Evolutionary conservation across 768 basidiomycete genomes (phyloP).

Genomic region (Kwoniella europaea): DNA sequence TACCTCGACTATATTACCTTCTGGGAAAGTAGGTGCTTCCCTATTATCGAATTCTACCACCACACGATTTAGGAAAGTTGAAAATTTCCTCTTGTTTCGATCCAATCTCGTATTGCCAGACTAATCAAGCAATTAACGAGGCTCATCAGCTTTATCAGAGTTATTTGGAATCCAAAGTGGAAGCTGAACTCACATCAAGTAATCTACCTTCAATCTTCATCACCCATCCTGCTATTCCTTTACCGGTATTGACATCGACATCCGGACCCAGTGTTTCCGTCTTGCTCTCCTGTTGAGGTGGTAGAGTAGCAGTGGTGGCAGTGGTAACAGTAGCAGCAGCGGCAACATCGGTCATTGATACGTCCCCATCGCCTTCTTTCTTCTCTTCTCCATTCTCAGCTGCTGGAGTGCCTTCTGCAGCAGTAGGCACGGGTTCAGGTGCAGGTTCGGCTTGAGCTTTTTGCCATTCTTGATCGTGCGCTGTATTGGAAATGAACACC

Average conservation of each 20-base stretch:
- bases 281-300: constrained; percentile 1
- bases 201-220: constrained; percentile 85
- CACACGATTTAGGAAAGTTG: constrained; percentile 80
- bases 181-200: constrained; percentile 61
- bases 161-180: not conserved
- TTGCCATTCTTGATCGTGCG: constrained; percentile 86
- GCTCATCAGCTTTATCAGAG: not conserved
- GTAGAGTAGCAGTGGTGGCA: not conserved
- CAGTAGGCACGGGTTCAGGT: constrained; percentile 37
- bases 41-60: constrained; percentile 80
- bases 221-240: constrained; percentile 87
- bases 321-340: not conserved
- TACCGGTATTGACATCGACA: constrained; percentile 76
- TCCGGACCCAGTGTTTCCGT: constrained; percentile 12
- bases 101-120: constrained; percentile 55
- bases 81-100: constrained; percentile 70
- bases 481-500: constrained; percentile 84
- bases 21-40: constrained; percentile 77
- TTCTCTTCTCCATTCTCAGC: constrained; percentile 9
- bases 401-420: constrained; percentile 40
- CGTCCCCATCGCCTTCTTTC: constrained; percentile 13
- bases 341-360: constrained; percentile 18
- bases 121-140: constrained; percentile 23
- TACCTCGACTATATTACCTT: constrained; percentile 89
- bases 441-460: constrained; percentile 43